Conservation (phyloP, 2,329 filamentous ascomycete genomes). For the Daldinia sp. region DNA sequence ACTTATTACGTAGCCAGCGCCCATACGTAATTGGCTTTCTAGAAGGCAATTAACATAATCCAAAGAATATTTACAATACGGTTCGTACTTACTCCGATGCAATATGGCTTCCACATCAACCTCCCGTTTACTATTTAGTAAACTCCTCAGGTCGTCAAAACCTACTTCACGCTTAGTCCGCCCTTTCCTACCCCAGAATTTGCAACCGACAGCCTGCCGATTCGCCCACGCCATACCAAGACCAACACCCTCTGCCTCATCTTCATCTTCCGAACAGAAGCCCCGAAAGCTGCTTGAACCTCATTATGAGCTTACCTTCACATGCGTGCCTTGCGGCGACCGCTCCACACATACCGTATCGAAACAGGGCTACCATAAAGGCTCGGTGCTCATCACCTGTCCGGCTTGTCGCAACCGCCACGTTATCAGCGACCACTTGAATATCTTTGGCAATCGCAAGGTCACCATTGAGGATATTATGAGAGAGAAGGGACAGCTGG, state of each 20-base stretch:
- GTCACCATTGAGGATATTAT: conserved; percentile 83
- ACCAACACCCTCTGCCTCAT: conserved; percentile 26
- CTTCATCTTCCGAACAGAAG: conserved; percentile 36
- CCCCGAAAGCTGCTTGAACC: conserved; percentile 61
- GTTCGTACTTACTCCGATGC: not conserved
- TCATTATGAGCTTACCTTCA: conserved; percentile 90
- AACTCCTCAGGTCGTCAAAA: conserved; percentile 35
- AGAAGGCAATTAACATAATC: not conserved
- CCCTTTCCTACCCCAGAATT: conserved; percentile 44
- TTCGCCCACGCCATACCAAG: conserved; percentile 50
- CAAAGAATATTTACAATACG: not conserved
- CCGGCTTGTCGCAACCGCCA: conserved; percentile 88
- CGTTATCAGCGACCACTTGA: conserved; percentile 89
- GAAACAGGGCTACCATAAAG: conserved; percentile 94
- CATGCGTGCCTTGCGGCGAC: conserved; percentile 84
- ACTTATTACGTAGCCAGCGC: conserved; percentile 1
- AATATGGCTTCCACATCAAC: conserved; percentile 45
- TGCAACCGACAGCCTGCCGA: conserved; percentile 44
- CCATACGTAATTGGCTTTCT: conserved; percentile 3
- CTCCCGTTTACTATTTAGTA: conserved; percentile 29
- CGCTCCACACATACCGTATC: conserved; percentile 88
- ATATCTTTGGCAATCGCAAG: conserved; percentile 78
- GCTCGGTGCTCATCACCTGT: conserved; percentile 89
- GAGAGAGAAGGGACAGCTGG: conserved; percentile 77
- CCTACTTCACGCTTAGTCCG: conserved; percentile 31